Evolutionary conservation across 108 stramenopile species (phyloP).

Genomic region (Pinguiococcus pyrenoidosus): DNA sequence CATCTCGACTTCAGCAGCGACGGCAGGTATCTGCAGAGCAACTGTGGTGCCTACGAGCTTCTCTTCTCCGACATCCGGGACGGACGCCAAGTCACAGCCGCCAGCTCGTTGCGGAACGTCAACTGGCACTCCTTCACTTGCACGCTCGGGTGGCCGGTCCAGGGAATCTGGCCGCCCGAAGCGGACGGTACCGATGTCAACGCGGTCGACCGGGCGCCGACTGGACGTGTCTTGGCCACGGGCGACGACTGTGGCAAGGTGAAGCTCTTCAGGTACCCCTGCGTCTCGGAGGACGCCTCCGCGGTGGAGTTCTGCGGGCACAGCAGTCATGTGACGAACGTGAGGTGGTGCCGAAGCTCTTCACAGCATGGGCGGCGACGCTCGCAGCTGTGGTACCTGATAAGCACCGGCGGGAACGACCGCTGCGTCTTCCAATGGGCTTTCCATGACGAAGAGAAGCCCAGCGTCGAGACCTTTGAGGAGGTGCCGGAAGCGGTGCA

Average conservation of each 20-base stretch:
- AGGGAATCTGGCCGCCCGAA: slow-evolving; percentile 22
- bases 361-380: too few relatives aligned
- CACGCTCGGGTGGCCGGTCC: slow-evolving; percentile 23
- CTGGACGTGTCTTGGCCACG: slow-evolving; percentile 9
- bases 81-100: slow-evolving; percentile 1
- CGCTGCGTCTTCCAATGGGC: too few relatives aligned
- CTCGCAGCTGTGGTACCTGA: too few relatives aligned
- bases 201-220: slow-evolving; percentile 3
- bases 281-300: slow-evolving; percentile 1
- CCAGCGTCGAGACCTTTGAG: too few relatives aligned
- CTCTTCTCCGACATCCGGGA: slow-evolving; percentile 2
- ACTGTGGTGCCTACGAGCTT: slow-evolving; percentile 12
- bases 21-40: slow-evolving; percentile 19
- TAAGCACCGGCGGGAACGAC: too few relatives aligned
- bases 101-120: slow-evolving; percentile 1
- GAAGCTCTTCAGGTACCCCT: slow-evolving; percentile 23
- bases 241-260: slow-evolving; percentile 24
- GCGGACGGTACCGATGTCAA: slow-evolving; percentile 26
- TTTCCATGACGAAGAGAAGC: too few relatives aligned
- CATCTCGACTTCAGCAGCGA: slow-evolving; percentile 32
- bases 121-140: slow-evolving; percentile 20
- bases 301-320: slow-evolving; percentile 10
- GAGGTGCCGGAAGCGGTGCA: too few relatives aligned
- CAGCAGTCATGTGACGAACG: slow-evolving; percentile 28
- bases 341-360: too few relatives aligned